Percentiles rank a stretch among this genome's conserved stretches.
Evolutionary conservation across 2,329 filamentous ascomycete species (phyloP).

Genomic region (Xylaria sp.): DNA sequence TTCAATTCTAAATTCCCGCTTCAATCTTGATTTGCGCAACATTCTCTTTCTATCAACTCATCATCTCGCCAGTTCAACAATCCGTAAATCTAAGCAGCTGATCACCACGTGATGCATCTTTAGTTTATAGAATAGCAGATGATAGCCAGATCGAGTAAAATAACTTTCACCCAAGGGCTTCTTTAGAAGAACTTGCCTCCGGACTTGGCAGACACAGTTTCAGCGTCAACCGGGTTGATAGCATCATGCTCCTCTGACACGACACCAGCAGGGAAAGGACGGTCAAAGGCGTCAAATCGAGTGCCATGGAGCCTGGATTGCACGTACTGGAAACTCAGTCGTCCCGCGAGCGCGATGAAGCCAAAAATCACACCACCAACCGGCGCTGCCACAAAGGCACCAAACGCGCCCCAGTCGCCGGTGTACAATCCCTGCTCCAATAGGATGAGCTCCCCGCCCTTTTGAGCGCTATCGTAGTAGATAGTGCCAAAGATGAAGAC

Average conservation of each 20-base stretch:
- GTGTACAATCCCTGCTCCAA: conserved; percentile 79
- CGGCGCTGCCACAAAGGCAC: conserved; percentile 83
- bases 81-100: not conserved
- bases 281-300: conserved; percentile 75
- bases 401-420: conserved; percentile 84
- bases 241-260: conserved; percentile 43
- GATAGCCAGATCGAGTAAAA: not conserved
- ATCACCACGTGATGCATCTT: not conserved
- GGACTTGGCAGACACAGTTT: conserved; percentile 52
- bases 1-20: not conserved
- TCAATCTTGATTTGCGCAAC: not conserved
- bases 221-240: conserved; percentile 46
- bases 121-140: not conserved
- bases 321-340: conserved; percentile 69
- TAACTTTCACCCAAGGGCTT: not conserved
- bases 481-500: conserved; percentile 85
- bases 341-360: conserved; percentile 68
- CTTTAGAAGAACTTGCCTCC: conserved; percentile 66
- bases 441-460: conserved; percentile 75
- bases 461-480: conserved; percentile 75
- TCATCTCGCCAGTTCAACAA: not conserved
- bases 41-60: not conserved
- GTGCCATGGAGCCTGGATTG: conserved; percentile 67
- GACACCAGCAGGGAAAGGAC: conserved; percentile 51
- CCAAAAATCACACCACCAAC: conserved; percentile 80